phyloP scores from a whole-genome alignment of 768 basidiomycete genomes.

The Suillus plorans region DNA sequence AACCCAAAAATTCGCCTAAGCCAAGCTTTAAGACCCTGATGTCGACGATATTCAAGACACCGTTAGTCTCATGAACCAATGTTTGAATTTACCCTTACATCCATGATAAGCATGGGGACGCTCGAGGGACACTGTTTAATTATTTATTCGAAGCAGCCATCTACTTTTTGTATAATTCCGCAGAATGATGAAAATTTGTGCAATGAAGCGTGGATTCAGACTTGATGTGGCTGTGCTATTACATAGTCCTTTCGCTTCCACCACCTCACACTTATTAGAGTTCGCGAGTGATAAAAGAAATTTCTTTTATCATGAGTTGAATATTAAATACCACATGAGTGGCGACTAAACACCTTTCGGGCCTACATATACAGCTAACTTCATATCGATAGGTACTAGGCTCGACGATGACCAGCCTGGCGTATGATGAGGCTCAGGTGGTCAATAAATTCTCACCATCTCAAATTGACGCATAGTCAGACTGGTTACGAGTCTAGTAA shows the following conservation, averaged over 20 bases:
- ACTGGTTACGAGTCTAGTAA: too few species aligned
- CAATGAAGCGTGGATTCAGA: background rate
- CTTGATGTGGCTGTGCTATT: background rate
- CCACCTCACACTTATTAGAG: background rate
- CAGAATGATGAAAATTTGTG: background rate
- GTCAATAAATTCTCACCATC: too few species aligned
- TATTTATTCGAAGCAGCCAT: conserved; percentile 17
- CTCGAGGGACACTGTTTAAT: conserved; percentile 9
- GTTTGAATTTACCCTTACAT: background rate
- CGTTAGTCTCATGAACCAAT: conserved; percentile 23
- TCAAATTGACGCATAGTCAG: too few species aligned
- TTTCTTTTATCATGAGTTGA: background rate
- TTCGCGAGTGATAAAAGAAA: too few species aligned
- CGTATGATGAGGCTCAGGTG: too few species aligned
- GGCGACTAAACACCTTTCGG: background rate
- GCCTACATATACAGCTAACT: background rate
- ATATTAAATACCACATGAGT: background rate
- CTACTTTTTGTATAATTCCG: background rate
- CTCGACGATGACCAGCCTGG: too few species aligned
- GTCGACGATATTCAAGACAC: conserved; percentile 30
- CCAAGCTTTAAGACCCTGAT: conserved; percentile 27
- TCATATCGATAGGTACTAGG: too few species aligned
- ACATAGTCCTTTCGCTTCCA: background rate
- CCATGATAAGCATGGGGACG: background rate
- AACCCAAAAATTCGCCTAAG: conserved; percentile 15